Base-by-base conservation (phyloP, 129 eudicot genomes). In the Flaveria brownii region DNA sequence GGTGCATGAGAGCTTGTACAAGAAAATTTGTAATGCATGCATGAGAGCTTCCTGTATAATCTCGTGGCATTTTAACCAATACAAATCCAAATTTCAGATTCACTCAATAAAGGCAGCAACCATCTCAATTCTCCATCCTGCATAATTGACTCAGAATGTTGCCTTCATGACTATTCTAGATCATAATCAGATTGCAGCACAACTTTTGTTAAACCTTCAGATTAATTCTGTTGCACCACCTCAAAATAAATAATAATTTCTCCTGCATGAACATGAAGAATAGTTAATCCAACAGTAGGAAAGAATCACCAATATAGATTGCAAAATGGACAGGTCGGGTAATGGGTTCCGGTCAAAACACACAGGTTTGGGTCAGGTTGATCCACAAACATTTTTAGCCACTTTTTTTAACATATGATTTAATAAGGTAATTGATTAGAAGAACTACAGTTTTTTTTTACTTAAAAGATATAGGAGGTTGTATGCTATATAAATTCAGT, bases 211-310 rank as follows among this genome's bases (percentile, higher is more conserved):
- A 30, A 30, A 76, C 66, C 54, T 51, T 33, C 49, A 43, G 70
- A 12, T 57, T 77, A 56, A 68, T 56, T 26, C 49, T 68, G 71
- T 50, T 9, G 43, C 33, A 30, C 52, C 20, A 30, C 66, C 64
- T 33, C 5, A 65, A 76, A 41, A 76, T 6, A 50, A 49, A 49
- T n/a, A 43, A 43, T 26, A 52, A 15, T n/a, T 70, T 78, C 33
- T 45, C 62, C 76, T 68, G 70, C 36, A 68, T 55, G 68, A 68
- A n/a, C 75, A 55, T n/a, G n/a, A n/a, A 12, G 13, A 77, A 68
- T n/a, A 77, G 64, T 42, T 73, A 73, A 39, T 43, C 30, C 8
- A 55, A 11, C 39, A 18, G 71, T 78, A 13, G 46, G 22, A 61
- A 49, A 68, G 51, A 61, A 61, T 63, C 46, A 15, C 52, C 23